Evolutionary conservation across 2,329 filamentous ascomycete genomes (phyloP), one percentile per base, ranked within the genome.

Genomic region (Parastagonospora nodorum): DNA sequence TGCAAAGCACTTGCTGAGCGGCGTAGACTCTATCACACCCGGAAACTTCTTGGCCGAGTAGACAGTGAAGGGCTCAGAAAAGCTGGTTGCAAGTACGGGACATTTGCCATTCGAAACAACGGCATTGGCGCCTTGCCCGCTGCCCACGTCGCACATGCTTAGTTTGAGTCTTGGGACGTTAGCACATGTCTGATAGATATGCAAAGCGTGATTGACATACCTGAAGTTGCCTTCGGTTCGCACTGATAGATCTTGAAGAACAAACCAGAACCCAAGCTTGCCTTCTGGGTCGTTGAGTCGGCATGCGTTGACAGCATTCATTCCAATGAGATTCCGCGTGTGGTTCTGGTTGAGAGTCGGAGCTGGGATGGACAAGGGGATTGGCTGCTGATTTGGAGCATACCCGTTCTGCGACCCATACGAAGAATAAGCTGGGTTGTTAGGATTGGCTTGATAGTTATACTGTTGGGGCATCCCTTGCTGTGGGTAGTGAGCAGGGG

Each of bases 31-130:
- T 50, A 96, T 96, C 1, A 99, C 94, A 35, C 94, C 94, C 0
- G 94, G 94, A 74, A 99, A 99, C 68, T 97, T 97, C 82, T 99
- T 99, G 41, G 94, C 94, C 2, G 90, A 96, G 75, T 88, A 97
- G 28, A 99, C 94, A 46, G 91, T 90, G 79, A 99, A 97, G 2
- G 86, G 82, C 4, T 96, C 89, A 41, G 90, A 95, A 75, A 93
- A 97, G 63, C 86, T 88, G 8, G 87, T 88, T 1, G 93, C 92
- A 14, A 97, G 82, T 10, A 97, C 88, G 0, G 90, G 90, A 0
- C 90, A 89, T 56, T 86, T 87, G 48, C 87, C 88, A 32, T 84
- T 87, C 72, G 92, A 94, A 50, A 96, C 77, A 53, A 95, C 77
- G 4, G 78, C 76, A 62, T 67, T 75, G 61, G 71, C 76, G 59